A percentile compares a stretch with the other conserved stretches of the same genome.
Evolutionary conservation across 495 filamentous ascomycete genomes (phyloP).

Genomic region (Rhizodiscina lignyota): DNA sequence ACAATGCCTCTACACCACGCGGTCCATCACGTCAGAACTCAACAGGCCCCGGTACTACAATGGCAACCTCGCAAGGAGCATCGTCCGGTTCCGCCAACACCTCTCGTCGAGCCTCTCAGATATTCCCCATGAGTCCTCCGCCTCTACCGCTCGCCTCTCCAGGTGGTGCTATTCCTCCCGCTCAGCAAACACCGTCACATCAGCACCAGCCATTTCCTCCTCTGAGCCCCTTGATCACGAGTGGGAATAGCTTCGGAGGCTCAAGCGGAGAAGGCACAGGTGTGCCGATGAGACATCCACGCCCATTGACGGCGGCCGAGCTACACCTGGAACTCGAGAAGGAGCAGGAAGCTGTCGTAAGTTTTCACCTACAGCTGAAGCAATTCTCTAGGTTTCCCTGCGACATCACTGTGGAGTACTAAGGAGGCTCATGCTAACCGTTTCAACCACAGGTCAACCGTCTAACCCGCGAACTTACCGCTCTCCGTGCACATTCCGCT

Average conservation of each 20-base stretch:
- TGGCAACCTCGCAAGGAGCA: too few species aligned
- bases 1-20: slow-evolving; percentile 10
- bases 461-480: slow-evolving; percentile 66
- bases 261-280: slow-evolving; percentile 10
- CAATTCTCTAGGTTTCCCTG: neutral
- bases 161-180: slow-evolving; percentile 5
- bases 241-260: neutral
- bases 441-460: slow-evolving; percentile 61
- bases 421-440: neutral
- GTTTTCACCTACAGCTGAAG: slow-evolving; percentile 12
- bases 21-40: slow-evolving; percentile 3
- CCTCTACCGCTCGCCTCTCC: slow-evolving; percentile 22
- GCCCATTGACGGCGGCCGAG: slow-evolving; percentile 72
- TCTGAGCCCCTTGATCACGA: slow-evolving; percentile 11
- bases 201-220: slow-evolving; percentile 12
- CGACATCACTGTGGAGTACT: neutral
- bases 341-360: slow-evolving; percentile 85
- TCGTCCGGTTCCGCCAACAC: slow-evolving; percentile 25
- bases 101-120: slow-evolving; percentile 31
- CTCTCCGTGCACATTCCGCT: slow-evolving; percentile 3
- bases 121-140: slow-evolving; percentile 28
- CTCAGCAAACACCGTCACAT: slow-evolving; percentile 6
- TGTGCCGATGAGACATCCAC: slow-evolving; percentile 62
- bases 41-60: slow-evolving; percentile 16
- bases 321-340: slow-evolving; percentile 77